phyloP scores from a whole-genome alignment of 192 early-diverging fungal species.

The Kickxella alabastrina region DNA sequence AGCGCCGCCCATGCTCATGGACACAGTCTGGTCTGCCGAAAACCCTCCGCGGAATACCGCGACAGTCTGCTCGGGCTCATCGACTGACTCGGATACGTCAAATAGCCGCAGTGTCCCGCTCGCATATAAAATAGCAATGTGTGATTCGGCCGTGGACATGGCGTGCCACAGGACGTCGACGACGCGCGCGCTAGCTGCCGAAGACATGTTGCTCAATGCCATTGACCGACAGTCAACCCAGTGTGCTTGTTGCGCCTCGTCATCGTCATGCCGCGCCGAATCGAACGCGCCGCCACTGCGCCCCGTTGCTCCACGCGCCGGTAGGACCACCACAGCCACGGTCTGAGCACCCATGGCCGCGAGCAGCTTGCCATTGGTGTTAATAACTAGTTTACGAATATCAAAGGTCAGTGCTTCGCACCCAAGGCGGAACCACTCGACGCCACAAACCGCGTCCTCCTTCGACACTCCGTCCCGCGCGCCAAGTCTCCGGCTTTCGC shows the following conservation, averaged over 20 bases:
- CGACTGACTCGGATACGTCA: slow-evolving; percentile 58
- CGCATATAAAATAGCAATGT: slow-evolving; percentile 65
- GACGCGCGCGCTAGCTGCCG: slow-evolving; percentile 36
- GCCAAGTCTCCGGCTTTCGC: slow-evolving; percentile 30
- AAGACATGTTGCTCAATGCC: slow-evolving; percentile 13
- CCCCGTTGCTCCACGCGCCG: slow-evolving; percentile 41
- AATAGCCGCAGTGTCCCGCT: slow-evolving; percentile 70
- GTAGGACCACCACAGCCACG: slow-evolving; percentile 58
- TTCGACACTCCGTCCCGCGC: slow-evolving; percentile 11
- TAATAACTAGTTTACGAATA: slow-evolving; percentile 55
- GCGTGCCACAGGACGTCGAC: slow-evolving; percentile 79
- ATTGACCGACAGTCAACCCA: slow-evolving; percentile 43
- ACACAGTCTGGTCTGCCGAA: slow-evolving; percentile 40
- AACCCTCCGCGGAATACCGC: slow-evolving; percentile 34
- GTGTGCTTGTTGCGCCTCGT: slow-evolving; percentile 3
- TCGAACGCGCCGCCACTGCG: slow-evolving; percentile 31
- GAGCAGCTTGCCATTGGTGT: slow-evolving; percentile 58
- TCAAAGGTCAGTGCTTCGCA: slow-evolving; percentile 53
- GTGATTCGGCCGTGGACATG: slow-evolving; percentile 61
- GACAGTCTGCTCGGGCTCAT: slow-evolving; percentile 63
- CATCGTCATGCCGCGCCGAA: slow-evolving; percentile 23
- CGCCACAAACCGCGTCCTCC: slow-evolving; percentile 25
- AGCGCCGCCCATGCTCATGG: slow-evolving; percentile 49
- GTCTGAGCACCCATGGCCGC: slow-evolving; percentile 58
- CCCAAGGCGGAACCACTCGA: slow-evolving; percentile 39